These are phyloP conservation scores for Kwoniella newhampshirensis DNA, from an alignment of 768 basidiomycete genomes.

Conservation along the genomic window DNA sequence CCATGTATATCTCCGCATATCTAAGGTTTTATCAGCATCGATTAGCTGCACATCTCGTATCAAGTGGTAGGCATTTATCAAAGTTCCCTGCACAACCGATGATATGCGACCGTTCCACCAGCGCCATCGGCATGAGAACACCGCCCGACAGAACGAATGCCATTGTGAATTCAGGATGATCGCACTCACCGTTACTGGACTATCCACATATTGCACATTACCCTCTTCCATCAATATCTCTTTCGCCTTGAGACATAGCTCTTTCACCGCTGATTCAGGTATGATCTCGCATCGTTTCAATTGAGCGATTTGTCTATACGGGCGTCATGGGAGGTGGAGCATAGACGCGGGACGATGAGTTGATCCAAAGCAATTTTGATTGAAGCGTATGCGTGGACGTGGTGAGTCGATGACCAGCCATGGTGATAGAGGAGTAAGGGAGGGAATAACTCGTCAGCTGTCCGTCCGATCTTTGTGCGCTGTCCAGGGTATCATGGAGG, in stretches of 20 bases:
- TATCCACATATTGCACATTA: slow-evolving; percentile 93
- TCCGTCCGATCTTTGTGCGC: not conserved
- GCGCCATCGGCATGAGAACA: no score
- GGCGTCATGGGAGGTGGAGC: not conserved
- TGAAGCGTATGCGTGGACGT: not conserved
- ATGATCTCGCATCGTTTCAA: slow-evolving; percentile 91
- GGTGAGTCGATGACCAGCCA: not conserved
- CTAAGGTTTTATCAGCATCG: slow-evolving; percentile 28
- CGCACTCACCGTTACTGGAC: slow-evolving; percentile 72
- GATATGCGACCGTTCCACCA: no score
- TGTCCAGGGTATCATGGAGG: not conserved
- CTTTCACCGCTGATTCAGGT: slow-evolving; percentile 92
- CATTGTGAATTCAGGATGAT: not conserved
- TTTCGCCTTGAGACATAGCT: slow-evolving; percentile 89
- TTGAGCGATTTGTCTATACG: slow-evolving; percentile 91
- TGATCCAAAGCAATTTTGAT: not conserved
- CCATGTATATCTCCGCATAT: slow-evolving; percentile 88
- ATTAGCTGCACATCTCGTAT: not conserved
- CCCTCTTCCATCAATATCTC: slow-evolving; percentile 97
- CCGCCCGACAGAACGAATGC: not conserved
- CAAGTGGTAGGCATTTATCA: no score
- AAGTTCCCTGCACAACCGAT: no score
- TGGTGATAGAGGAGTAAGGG: not conserved
- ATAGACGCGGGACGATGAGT: no score
- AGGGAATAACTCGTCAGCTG: no score